These are phyloP conservation scores for Tieghemostelium lacteum DNA, from an alignment of 78 protist genomes.

Conservation along the genomic window DNA sequence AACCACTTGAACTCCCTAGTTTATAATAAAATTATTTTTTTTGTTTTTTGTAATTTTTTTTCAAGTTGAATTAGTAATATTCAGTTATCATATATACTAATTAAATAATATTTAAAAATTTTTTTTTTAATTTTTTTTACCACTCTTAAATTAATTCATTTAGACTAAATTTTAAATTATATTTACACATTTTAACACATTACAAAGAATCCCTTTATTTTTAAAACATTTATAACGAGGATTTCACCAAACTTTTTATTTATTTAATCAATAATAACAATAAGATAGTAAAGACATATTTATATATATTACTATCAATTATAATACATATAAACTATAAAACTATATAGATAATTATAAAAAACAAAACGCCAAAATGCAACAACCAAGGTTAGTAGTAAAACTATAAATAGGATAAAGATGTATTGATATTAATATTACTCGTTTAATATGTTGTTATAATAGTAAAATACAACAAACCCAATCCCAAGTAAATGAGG, in stretches of 20 bases:
- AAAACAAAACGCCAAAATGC: slow-evolving; percentile 27
- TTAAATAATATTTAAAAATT: too few relatives aligned
- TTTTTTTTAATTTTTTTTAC: too few relatives aligned
- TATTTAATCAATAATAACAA: neutral
- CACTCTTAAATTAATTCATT: too few relatives aligned
- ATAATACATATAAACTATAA: neutral
- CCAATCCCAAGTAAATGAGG: slow-evolving; percentile 54
- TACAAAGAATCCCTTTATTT: neutral
- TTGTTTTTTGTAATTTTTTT: too few relatives aligned
- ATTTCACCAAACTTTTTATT: too few relatives aligned
- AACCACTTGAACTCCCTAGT: too few relatives aligned
- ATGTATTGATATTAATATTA: too few relatives aligned
- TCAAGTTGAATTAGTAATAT: too few relatives aligned
- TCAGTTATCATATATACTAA: neutral
- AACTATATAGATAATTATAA: neutral
- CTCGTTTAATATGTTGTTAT: too few relatives aligned
- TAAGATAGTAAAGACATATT: neutral
- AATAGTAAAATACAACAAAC: slow-evolving; percentile 44
- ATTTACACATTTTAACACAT: neutral
- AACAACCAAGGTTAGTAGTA: slow-evolving; percentile 38
- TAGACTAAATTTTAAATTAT: too few relatives aligned
- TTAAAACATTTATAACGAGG: too few relatives aligned
- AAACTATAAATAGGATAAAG: slow-evolving; percentile 32
- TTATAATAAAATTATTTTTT: too few relatives aligned
- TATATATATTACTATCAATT: neutral